Percentiles rank a stretch among this genome's conserved stretches.
Evolutionary conservation across 192 early-diverging fungal genomes (phyloP).

Genomic region (Lobosporangium transversale): DNA sequence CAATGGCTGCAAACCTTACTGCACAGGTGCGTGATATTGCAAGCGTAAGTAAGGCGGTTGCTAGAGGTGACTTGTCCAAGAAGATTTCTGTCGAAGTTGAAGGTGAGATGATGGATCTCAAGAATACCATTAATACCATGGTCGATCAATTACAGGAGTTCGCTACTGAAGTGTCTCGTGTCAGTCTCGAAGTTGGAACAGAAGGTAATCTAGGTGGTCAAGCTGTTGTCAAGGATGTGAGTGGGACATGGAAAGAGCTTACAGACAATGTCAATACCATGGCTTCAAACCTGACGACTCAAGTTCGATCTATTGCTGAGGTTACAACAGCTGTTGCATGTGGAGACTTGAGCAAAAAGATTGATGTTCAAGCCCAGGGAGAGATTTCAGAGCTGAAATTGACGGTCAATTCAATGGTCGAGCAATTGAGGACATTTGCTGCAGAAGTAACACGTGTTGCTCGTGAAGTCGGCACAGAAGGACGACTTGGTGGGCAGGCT

Average conservation of each 20-base stretch:
- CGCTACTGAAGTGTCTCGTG: constrained; percentile 26
- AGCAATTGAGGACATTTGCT: constrained; percentile 17
- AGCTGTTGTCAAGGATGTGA: constrained; percentile 59
- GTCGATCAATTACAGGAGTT: constrained; percentile 58
- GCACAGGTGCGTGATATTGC: too few relatives aligned
- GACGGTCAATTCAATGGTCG: constrained; percentile 23
- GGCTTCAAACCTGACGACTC: constrained; percentile 15
- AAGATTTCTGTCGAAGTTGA: too few relatives aligned
- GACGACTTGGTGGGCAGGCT: too few relatives aligned
- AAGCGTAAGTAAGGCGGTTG: too few relatives aligned
- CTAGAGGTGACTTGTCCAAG: too few relatives aligned
- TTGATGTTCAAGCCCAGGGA: constrained; percentile 20
- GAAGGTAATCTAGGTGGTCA: constrained; percentile 25
- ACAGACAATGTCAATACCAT: constrained; percentile 62
- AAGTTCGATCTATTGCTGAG: constrained; percentile 24
- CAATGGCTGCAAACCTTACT: too few relatives aligned
- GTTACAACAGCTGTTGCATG: constrained; percentile 24
- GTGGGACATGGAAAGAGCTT: constrained; percentile 72
- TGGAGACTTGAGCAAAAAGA: constrained; percentile 21
- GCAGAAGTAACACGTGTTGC: too few relatives aligned
- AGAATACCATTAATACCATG: too few relatives aligned
- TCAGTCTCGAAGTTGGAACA: constrained; percentile 14
- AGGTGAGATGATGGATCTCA: too few relatives aligned
- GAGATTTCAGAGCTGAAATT: constrained; percentile 23
- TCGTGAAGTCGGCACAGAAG: too few relatives aligned